phyloP scores from a whole-genome alignment of 169 alveolate genomes.

The Cryptosporidium xiaoi region DNA sequence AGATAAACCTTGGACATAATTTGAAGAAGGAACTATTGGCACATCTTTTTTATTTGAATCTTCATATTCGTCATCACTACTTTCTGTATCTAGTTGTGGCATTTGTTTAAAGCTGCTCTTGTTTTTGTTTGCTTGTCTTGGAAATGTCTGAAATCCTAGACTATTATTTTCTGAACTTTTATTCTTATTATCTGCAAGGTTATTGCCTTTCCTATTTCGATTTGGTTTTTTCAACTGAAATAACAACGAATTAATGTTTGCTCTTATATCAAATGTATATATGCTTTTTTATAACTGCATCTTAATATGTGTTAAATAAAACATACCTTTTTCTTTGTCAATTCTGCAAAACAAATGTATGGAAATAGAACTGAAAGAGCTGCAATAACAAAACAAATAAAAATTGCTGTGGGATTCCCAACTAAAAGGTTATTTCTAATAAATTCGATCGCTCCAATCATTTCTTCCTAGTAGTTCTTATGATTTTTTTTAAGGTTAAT shows the following conservation, averaged over 20 bases:
- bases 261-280: no score
- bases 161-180: not conserved
- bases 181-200: not conserved
- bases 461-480: not conserved
- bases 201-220: conserved; percentile 13
- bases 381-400: conserved; percentile 15
- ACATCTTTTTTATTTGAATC: not conserved
- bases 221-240: conserved; percentile 35
- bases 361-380: conserved; percentile 31
- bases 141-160: not conserved
- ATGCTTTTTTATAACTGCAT: not conserved
- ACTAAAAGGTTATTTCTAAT: conserved; percentile 17
- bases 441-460: conserved; percentile 1
- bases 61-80: conserved; percentile 20
- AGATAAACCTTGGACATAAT: conserved; percentile 43
- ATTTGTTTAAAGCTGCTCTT: conserved; percentile 8
- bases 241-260: conserved; percentile 3
- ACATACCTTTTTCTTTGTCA: conserved; percentile 69
- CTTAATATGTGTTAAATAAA: not conserved
- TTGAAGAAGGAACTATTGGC: conserved; percentile 26
- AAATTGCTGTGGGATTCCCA: conserved; percentile 73
- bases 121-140: not conserved
- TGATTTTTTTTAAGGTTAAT: not conserved
- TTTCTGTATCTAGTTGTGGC: conserved; percentile 47
- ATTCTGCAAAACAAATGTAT: conserved; percentile 35